A percentile compares a stretch with the other conserved stretches of the same genome.
phyloP scores from a whole-genome alignment of 2,329 filamentous ascomycete genomes.

The Ceratocystis diversiconidia region DNA sequence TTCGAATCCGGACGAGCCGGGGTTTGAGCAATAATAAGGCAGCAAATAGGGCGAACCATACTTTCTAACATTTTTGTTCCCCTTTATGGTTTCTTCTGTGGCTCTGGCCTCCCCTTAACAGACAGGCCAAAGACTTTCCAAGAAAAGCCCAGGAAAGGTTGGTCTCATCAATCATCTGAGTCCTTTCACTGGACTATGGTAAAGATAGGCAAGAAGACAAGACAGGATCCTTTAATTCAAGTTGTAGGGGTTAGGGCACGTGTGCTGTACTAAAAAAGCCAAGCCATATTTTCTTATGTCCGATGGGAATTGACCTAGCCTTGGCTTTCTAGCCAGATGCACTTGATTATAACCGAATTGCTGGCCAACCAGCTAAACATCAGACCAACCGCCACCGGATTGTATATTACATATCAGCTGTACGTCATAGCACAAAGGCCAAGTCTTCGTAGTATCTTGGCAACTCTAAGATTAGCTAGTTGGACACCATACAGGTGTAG shows the following conservation, averaged over 20 bases:
- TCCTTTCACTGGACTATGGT: neutral
- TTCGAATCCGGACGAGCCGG: neutral
- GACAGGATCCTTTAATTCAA: slow-evolving; percentile 3
- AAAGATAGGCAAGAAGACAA: neutral
- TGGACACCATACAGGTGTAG: neutral
- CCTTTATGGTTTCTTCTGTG: neutral
- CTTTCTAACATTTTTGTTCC: neutral
- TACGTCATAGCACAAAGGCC: slow-evolving; percentile 1
- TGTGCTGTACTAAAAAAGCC: too few species aligned
- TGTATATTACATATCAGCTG: neutral
- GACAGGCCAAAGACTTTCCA: neutral
- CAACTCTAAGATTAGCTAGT: neutral
- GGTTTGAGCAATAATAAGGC: neutral
- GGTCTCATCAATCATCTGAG: neutral
- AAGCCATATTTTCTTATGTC: neutral
- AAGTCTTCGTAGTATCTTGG: neutral
- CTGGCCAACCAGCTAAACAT: neutral
- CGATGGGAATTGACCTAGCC: neutral
- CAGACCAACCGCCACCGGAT: neutral
- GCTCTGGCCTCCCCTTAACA: neutral
- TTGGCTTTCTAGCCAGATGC: neutral
- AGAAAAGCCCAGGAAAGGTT: neutral
- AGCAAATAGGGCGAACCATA: neutral
- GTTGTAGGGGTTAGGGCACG: neutral
- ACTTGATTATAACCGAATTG: neutral